Base-by-base conservation (phyloP, 1,139 yeast genomes). In the Casaregolazyma lundiana region DNA sequence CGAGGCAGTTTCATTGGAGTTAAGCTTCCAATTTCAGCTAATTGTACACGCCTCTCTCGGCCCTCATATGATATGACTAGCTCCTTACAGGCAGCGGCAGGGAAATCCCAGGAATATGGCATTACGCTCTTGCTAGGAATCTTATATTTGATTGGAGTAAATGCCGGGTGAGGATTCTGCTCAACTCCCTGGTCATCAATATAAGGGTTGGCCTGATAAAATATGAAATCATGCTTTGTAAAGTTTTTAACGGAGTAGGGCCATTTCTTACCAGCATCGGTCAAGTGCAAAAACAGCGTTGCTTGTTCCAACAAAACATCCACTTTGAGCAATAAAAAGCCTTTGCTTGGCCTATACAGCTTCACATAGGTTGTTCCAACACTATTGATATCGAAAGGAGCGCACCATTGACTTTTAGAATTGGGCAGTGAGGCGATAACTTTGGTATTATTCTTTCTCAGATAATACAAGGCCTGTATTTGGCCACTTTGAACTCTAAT, bases 101-200 rank as follows among this genome's bases (percentile, higher is more conserved):
- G 98, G 66, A 79, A 92, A 63, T 94, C 98, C 88, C 96, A 94
- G 0, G 98, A 89, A 64, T 92, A 94, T 0, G 97, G 97, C 98
- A 94, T 94, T 1, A 88, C 95, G 69, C 96, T 87, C 62, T 80
- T 81, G 1, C 95, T 81, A 0, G 97, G 97, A 19, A 90, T 75
- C 49, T 78, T 77, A 62, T 90, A 92, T 58, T 76, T 80, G 19
- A 88, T 73, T 68, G 58, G 71, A 52, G 54, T 71, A 69, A 45
- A 77, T 68, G 38, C 42, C 2, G 64, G 61, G 40, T 52, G 65
- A 4, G 50, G 50, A 1, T 54, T 47, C 36, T 54, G 51, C 44
- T 72, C 70, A 49, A 80, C 86, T 6, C 92, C 95, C 55, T 81
- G 79, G 41, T 78, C 86, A 58, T 84, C 83, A 36, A 84, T 69